These are phyloP conservation scores for Biscogniauxia mediterranea DNA, from an alignment of 2,329 filamentous ascomycete genomes.

Conservation along the genomic window DNA sequence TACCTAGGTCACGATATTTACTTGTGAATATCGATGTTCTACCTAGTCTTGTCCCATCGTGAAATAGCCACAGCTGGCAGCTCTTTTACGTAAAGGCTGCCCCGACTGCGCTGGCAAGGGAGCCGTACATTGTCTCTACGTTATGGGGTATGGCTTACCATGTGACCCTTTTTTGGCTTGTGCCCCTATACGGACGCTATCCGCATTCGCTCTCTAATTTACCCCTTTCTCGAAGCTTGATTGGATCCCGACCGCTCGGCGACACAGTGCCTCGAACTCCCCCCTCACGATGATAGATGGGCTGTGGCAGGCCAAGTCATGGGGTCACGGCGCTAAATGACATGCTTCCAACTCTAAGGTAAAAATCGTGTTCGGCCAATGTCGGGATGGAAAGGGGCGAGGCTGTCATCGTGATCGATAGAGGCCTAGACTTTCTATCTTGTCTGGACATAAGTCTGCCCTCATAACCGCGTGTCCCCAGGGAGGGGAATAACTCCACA, in stretches of 20 bases:
- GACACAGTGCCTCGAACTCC: background rate
- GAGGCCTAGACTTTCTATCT: background rate
- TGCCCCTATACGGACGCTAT: background rate
- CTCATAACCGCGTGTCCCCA: background rate
- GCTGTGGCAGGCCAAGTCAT: background rate
- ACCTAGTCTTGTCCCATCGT: background rate
- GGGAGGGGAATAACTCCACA: background rate
- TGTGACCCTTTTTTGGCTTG: background rate
- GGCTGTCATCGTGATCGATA: background rate
- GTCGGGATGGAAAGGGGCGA: slow-evolving; percentile 3
- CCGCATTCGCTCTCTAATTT: no score
- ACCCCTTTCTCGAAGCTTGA: background rate
- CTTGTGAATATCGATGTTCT: background rate
- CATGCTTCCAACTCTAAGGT: background rate
- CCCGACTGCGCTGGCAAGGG: background rate
- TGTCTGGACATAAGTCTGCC: no score
- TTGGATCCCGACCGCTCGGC: background rate
- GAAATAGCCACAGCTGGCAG: background rate
- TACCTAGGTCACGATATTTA: background rate
- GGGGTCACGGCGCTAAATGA: slow-evolving; percentile 3
- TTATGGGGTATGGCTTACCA: background rate
- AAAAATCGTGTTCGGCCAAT: slow-evolving; percentile 9
- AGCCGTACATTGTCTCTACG: background rate
- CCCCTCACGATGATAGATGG: background rate
- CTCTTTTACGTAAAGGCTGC: background rate